Evolutionary conservation across 352 stramenopile species (phyloP), one percentile per base, ranked within the genome.

Genomic region (Lagenidium giganteum): DNA sequence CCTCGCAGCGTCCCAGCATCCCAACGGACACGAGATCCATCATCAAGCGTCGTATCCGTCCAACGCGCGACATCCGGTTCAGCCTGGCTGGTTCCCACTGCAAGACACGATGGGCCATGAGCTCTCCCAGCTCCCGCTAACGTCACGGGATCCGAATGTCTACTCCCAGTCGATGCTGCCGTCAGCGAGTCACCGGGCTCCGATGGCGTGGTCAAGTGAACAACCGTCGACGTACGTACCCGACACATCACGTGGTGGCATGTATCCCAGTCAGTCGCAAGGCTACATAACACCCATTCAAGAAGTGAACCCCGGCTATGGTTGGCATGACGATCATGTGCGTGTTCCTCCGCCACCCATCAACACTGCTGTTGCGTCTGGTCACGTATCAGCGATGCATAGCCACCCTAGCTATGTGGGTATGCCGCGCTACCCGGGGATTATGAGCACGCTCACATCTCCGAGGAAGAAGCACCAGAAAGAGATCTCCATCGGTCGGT

Each of bases 401-500:
- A 54, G 34, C 31, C 42, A 53, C 27, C 43, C 38, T 31, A 43
- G 47, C 32, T 41, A 61, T 41, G 23, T 38, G 32, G 32, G 33
- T 54, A 56, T 38, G 26, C 8, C 37, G 11, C 27, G 41, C 11
- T 34, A 52, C 23, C 27, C 34, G 12, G 31, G 29, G 16, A 64
- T 61, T 48, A 21, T 16, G 8, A 37, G 30, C 29, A 39, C 42
- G 25, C 26, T 20, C 8, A 20, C 49, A 11, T n/a, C 43, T 8
- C 32, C 17, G 32, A 18, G 47, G 8, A 63, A 57, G 54, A 63
- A 59, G 40, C 50, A 51, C 17, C 67, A 66, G 29, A 70, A 72
- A 34, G 72, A 83, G 56, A 81, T 81, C 46, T 63, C 72, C 21
- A 75, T 88, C 45, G 80, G 80, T 8, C 77, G 80, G 30, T 93